phyloP scores from a whole-genome alignment of 2,329 filamentous ascomycete species.

The Ascochyta rabiei region DNA sequence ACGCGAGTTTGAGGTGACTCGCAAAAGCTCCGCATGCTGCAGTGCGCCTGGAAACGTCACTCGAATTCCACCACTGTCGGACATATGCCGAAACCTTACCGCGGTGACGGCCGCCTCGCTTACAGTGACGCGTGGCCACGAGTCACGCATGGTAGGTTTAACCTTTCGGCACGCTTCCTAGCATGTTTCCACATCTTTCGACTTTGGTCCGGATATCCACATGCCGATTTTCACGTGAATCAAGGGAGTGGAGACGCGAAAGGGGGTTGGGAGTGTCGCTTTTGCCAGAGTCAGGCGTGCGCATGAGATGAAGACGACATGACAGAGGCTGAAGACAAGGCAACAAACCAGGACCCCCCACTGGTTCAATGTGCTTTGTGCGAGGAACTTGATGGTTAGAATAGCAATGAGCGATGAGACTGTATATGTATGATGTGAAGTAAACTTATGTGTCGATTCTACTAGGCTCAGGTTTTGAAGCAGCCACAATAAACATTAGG shows the following conservation, averaged over 20 bases:
- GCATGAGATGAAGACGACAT: not conserved
- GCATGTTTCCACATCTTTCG: not conserved
- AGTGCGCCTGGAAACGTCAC: not conserved
- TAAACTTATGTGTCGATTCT: not conserved
- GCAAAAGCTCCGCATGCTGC: not conserved
- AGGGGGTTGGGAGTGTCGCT: not conserved
- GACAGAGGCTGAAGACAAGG: not conserved
- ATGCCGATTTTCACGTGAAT: conserved; percentile 2
- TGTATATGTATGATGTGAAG: not conserved
- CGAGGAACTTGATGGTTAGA: too few relatives aligned
- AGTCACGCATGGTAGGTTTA: not conserved
- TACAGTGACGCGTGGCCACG: not conserved
- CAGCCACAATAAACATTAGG: not conserved
- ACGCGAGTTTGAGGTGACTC: not conserved
- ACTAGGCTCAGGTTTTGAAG: not conserved
- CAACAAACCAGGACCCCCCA: too few relatives aligned
- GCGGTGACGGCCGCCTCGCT: conserved; percentile 8
- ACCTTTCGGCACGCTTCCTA: not conserved
- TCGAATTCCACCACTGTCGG: not conserved
- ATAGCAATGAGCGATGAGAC: not conserved
- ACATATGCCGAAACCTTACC: conserved; percentile 1
- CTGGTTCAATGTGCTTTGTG: not conserved
- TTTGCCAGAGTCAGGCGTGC: not conserved
- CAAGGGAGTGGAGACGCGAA: not conserved
- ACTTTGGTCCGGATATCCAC: not conserved